These are phyloP conservation scores for Eucommia ulmoides DNA, from an alignment of 257 asterid genomes.

Conservation along the genomic window DNA sequence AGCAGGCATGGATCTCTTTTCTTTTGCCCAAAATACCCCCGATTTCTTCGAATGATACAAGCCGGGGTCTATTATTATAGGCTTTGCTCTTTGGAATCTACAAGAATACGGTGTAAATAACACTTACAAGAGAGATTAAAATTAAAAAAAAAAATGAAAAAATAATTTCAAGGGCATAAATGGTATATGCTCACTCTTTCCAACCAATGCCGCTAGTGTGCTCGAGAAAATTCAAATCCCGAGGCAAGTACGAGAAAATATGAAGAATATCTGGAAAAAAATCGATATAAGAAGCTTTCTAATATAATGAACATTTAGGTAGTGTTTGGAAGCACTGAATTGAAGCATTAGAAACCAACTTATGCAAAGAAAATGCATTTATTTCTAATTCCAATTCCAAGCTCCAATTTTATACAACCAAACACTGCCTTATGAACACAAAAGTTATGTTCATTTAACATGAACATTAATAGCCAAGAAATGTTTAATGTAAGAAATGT, in stretches of 20 bases:
- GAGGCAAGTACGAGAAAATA: slow-evolving; percentile 90
- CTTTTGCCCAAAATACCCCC: slow-evolving; percentile 96
- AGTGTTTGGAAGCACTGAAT: too few species aligned
- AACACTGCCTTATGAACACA: too few species aligned
- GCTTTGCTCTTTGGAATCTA: slow-evolving; percentile 78
- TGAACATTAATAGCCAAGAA: too few species aligned
- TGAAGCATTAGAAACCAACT: slow-evolving; percentile 4
- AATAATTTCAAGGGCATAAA: slow-evolving; percentile 10
- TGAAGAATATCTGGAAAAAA: slow-evolving; percentile 69
- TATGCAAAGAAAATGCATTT: too few species aligned
- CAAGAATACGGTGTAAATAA: slow-evolving; percentile 8
- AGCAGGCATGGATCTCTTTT: slow-evolving; percentile 78
- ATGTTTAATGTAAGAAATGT: too few species aligned
- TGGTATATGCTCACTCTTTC: slow-evolving; percentile 69
- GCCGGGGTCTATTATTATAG: slow-evolving; percentile 86
- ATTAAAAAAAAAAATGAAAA: slow-evolving; percentile 4
- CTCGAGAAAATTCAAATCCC: slow-evolving; percentile 93
- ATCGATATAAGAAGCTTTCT: too few species aligned
- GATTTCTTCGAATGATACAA: slow-evolving; percentile 78
- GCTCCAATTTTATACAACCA: too few species aligned
- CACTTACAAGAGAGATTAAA: slow-evolving; percentile 5
- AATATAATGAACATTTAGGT: too few species aligned
- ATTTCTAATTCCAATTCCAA: too few species aligned
- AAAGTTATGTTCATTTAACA: too few species aligned
- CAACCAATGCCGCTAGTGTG: slow-evolving; percentile 91